Evolutionary conservation across 345 rosid genomes (phyloP).

Genomic region (Linum tenue): DNA sequence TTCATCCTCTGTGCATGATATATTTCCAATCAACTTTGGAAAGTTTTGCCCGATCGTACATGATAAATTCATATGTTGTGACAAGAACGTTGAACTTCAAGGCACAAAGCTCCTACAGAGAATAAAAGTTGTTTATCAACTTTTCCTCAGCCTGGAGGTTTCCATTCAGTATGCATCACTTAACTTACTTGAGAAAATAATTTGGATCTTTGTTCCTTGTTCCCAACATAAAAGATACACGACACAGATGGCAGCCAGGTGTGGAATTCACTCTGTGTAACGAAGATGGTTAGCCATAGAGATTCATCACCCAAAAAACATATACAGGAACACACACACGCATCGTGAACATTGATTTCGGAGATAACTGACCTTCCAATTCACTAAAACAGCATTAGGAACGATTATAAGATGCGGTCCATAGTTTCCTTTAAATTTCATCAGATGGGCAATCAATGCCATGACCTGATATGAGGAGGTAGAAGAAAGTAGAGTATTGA

Average conservation of each 20-base stretch:
- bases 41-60: constrained; percentile 96
- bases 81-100: constrained; percentile 97
- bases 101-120: constrained; percentile 76
- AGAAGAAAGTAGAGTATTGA: background rate
- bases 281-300: constrained; percentile 15
- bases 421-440: constrained; percentile 99
- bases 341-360: background rate
- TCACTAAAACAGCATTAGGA: constrained; percentile 96
- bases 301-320: constrained; percentile 8
- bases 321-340: background rate
- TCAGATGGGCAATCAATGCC: constrained; percentile 97
- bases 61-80: constrained; percentile 96
- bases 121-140: constrained; percentile 17
- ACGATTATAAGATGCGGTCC: constrained; percentile 99
- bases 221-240: constrained; percentile 93
- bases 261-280: constrained; percentile 84
- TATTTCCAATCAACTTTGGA: constrained; percentile 98
- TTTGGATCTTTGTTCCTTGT: constrained; percentile 87
- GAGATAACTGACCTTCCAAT: constrained; percentile 83
- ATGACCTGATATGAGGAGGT: constrained; percentile 55
- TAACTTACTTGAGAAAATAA: constrained; percentile 80
- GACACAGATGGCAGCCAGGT: constrained; percentile 96
- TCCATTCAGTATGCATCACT: background rate
- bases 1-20: constrained; percentile 98
- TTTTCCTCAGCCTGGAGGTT: constrained; percentile 4